Evolutionary conservation across 352 stramenopile species (phyloP).

Genomic region (Peronospora tabacina): DNA sequence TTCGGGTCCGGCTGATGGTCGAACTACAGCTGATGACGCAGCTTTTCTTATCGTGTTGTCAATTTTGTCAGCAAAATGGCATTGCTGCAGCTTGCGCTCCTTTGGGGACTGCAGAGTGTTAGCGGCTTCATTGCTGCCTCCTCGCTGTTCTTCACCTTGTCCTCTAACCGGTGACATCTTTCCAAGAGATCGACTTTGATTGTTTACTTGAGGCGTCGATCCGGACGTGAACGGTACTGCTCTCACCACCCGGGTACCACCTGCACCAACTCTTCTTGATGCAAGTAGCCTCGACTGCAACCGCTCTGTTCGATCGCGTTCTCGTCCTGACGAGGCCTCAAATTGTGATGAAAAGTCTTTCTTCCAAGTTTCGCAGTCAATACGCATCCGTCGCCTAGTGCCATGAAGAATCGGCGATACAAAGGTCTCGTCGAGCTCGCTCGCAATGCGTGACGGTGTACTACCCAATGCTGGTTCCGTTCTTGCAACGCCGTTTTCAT

Average conservation of each 20-base stretch:
- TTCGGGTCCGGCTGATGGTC: constrained; percentile 11
- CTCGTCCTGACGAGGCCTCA: constrained; percentile 41
- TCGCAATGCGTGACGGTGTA: constrained; percentile 22
- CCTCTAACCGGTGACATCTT: constrained; percentile 21
- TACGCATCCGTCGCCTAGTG: constrained; percentile 49
- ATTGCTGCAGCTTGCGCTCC: constrained; percentile 11
- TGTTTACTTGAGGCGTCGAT: constrained; percentile 14
- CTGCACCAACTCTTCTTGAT: constrained; percentile 1
- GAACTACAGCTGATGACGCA: constrained; percentile 20
- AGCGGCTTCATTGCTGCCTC: not conserved
- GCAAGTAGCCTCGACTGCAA: constrained; percentile 41
- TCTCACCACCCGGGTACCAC: constrained; percentile 13
- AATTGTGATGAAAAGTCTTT: constrained; percentile 66
- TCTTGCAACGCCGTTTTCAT: constrained; percentile 25
- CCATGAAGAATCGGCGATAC: constrained; percentile 52
- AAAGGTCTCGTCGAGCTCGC: constrained; percentile 46
- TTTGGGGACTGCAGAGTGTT: constrained; percentile 8
- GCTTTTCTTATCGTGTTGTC: constrained; percentile 6
- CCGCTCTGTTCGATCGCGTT: constrained; percentile 44
- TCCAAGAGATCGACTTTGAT: constrained; percentile 5
- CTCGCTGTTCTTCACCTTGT: constrained; percentile 11
- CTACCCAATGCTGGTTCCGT: constrained; percentile 11
- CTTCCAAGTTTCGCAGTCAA: constrained; percentile 60
- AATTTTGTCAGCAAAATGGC: constrained; percentile 1
- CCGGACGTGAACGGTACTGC: constrained; percentile 13